Conservation (phyloP, 257 asterid species). For the Paraleonurus japonicus region DNA sequence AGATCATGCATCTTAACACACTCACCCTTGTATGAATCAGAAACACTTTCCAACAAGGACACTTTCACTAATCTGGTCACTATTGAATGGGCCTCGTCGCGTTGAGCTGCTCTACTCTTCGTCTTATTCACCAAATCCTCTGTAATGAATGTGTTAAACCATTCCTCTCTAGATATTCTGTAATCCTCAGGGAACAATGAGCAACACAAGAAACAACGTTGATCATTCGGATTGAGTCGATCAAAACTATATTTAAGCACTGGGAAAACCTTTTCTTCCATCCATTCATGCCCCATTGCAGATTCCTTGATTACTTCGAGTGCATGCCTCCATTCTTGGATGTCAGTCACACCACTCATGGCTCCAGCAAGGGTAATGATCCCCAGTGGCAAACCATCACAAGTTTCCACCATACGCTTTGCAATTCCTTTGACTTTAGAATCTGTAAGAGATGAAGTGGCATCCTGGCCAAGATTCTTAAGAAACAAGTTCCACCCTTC, state of each 20-base stretch:
- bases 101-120: conserved; percentile 9
- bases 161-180: not conserved
- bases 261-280: conserved; percentile 16
- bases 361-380: conserved; percentile 23
- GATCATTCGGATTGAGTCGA: conserved; percentile 10
- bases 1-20: conserved; percentile 21
- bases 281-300: conserved; percentile 12
- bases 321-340: conserved; percentile 20
- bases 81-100: conserved; percentile 14
- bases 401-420: not conserved
- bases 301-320: conserved; percentile 1
- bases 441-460: not conserved
- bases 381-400: conserved; percentile 23
- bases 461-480: not conserved
- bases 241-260: conserved; percentile 28
- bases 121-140: conserved; percentile 6
- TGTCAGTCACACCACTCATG: conserved; percentile 20
- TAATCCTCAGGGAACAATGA: conserved; percentile 5
- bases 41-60: conserved; percentile 13
- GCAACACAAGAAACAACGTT: not conserved
- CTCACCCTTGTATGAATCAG: not conserved
- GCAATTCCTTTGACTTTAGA: conserved; percentile 2
- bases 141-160: not conserved
- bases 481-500: conserved; percentile 23
- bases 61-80: conserved; percentile 10